Conservation (phyloP, 306 rosid species). For the Erythrophleum fordii region DNA sequence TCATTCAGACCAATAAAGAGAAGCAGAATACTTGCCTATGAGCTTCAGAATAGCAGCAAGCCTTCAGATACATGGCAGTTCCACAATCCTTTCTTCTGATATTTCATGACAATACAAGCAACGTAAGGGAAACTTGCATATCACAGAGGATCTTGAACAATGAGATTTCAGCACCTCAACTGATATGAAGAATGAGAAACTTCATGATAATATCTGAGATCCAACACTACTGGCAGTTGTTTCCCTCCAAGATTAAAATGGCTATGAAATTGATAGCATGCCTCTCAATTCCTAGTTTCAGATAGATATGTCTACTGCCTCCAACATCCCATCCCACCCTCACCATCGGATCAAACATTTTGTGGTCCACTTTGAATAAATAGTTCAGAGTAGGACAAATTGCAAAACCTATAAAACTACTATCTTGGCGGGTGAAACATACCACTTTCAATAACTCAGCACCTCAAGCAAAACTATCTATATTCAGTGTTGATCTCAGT, state of each 20-base stretch:
- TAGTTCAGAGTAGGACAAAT: conserved; percentile 22
- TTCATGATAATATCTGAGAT: conserved; percentile 34
- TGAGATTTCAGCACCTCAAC: conserved; percentile 42
- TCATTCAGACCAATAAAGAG: conserved; percentile 52
- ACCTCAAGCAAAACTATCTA: conserved; percentile 14
- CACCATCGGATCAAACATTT: conserved; percentile 27
- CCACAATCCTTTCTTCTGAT: conserved; percentile 47
- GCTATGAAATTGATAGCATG: conserved; percentile 26
- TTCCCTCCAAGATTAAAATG: conserved; percentile 29
- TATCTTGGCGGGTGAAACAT: background rate
- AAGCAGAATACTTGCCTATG: conserved; percentile 77
- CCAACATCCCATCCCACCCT: conserved; percentile 33
- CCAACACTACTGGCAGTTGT: conserved; percentile 21
- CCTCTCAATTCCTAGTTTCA: conserved; percentile 30
- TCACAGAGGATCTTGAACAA: conserved; percentile 38
- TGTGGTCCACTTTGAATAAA: conserved; percentile 32
- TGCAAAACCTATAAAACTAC: conserved; percentile 13
- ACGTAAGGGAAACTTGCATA: conserved; percentile 35
- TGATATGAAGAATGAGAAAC: conserved; percentile 38
- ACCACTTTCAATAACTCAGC: background rate
- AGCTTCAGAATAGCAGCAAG: conserved; percentile 52
- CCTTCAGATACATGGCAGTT: conserved; percentile 45
- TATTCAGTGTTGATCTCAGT: background rate
- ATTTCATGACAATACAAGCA: conserved; percentile 46
- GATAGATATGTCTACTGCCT: conserved; percentile 25